Percentiles rank a stretch among this genome's conserved stretches.
Evolutionary conservation across 345 rosid species (phyloP).

Genomic region (Boechera divaricarpa): DNA sequence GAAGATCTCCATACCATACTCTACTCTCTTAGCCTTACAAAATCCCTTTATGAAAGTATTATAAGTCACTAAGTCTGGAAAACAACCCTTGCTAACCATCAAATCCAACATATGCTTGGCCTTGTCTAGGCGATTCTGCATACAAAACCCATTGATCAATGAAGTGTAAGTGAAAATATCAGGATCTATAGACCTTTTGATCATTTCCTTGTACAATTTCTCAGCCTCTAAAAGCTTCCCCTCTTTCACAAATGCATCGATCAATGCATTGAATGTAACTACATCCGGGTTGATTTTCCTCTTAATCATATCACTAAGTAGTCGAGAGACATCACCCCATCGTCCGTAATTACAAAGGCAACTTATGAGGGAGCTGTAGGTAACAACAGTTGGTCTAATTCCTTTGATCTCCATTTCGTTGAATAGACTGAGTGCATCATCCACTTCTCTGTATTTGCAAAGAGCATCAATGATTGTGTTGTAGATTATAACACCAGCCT

Average conservation of each 20-base stretch:
- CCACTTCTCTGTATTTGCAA: background rate
- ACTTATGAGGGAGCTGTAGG: background rate
- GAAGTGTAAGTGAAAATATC: background rate
- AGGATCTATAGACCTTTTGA: too few relatives aligned
- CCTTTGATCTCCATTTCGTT: background rate
- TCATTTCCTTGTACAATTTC: background rate
- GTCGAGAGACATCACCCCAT: background rate
- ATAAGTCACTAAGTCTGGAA: too few relatives aligned
- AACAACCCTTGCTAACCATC: too few relatives aligned
- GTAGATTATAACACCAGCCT: background rate
- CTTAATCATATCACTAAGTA: background rate
- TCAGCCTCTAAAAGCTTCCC: conserved; percentile 8
- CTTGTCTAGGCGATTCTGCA: too few relatives aligned
- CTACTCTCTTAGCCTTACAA: too few relatives aligned
- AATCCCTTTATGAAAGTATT: too few relatives aligned
- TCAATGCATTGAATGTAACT: background rate
- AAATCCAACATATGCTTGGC: too few relatives aligned
- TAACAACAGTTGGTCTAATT: background rate
- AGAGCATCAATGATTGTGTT: background rate
- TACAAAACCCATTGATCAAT: too few relatives aligned
- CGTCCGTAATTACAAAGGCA: background rate
- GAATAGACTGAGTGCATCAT: background rate
- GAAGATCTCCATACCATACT: too few relatives aligned
- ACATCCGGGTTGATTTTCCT: background rate
- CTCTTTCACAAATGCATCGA: conserved; percentile 1